Evolutionary conservation across 192 early-diverging fungal species (phyloP), one percentile per base, ranked within the genome.

Genomic region (Ambispora gerdemannii): DNA sequence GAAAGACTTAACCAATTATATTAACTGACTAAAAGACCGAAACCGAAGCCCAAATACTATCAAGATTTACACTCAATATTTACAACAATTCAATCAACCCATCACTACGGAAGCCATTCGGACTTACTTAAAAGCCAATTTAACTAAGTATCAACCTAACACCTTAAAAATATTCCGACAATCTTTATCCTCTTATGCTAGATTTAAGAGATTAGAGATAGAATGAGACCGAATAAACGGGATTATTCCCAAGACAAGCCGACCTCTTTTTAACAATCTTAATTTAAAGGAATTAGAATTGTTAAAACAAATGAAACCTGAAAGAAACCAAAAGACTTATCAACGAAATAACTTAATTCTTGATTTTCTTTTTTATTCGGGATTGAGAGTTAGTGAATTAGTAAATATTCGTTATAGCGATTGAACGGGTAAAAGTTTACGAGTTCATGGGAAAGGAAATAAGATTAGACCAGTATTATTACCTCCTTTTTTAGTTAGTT

Each of bases 281-380:
- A 38, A 3, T 38, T 19, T 20, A 34, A 6, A 3, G 3, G 61
- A 63, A 17, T 63, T 63, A 43, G 17, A 0, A 1, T 3, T 7
- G 34, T 38, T 63, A 38, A 36, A 63, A 35, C 20, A 27, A 3
- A 24, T 35, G 33, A 3, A 38, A 35, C 15, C 28, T 10, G 61
- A 63, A 38, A 63, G 28, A 13, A 63, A 63, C 24, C 33, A 3
- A 17, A 17, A 2, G 3, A 63, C 28, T 63, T 27, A 63, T 17
- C 61, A 63, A 32, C 1, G 61, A 13, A 63, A 63, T 63, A 63
- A 63, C 25, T 25, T 63, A 63, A 38, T 63, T 1, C 11, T 63
- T 0, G 61, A 63, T 17, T 63, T 63, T 35, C 34, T 63, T 15
- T n/a, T 63, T 63, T 63, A 63, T 38, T 38, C 34, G 0, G 61